Base-by-base conservation (phyloP, 106 monocot species). In the Alisma plantagoaquatica region DNA sequence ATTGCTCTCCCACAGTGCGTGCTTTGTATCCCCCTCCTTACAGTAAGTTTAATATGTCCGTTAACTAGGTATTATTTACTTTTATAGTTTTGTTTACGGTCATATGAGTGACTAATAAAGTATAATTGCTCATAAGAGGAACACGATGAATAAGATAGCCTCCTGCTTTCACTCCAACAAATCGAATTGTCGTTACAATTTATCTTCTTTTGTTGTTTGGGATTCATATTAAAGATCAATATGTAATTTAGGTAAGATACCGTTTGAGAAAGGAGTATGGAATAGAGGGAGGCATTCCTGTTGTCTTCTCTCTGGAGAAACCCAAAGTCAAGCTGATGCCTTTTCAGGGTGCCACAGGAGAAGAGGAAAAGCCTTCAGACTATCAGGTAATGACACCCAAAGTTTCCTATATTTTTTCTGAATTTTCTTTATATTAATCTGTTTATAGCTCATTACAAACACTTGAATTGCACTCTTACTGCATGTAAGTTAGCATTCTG, bases 381-480 rank as follows among this genome's bases (percentile, higher is more conserved):
- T 96, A 96, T 74, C 96, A 96, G 96, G 96, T 96, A 32, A 53
- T n/a, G n/a, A n/a, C n/a, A n/a, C n/a, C n/a, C n/a, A n/a, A n/a
- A 24, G 32, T 14, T 38, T 6, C 6, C 35, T 38, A 14, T 38
- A 14, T 38, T 38, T 38, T 38, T 38, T 38, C 14, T 38, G 9
- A 38, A 38, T 38, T 7, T 38, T 38, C 6, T 7, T 6, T 38
- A 38, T 14, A 14, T 6, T 7, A 38, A 7, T 7, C 14, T 14
- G 14, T 14, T 14, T 38, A 38, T 38, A 7, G 6, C 14, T 6
- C 35, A 38, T 14, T 7, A 7, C 14, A 7, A 7, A 14, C 14
- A 14, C 9, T 38, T 38, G 14, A 38, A 6, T 38, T 38, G 35
- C 35, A 7, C 6, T 38, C 6, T 38, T 7, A 6, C 35, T 6